These are phyloP conservation scores for Colletotrichum ledebouriae DNA, from an alignment of 2,329 filamentous ascomycete species.

Conservation along the genomic window DNA sequence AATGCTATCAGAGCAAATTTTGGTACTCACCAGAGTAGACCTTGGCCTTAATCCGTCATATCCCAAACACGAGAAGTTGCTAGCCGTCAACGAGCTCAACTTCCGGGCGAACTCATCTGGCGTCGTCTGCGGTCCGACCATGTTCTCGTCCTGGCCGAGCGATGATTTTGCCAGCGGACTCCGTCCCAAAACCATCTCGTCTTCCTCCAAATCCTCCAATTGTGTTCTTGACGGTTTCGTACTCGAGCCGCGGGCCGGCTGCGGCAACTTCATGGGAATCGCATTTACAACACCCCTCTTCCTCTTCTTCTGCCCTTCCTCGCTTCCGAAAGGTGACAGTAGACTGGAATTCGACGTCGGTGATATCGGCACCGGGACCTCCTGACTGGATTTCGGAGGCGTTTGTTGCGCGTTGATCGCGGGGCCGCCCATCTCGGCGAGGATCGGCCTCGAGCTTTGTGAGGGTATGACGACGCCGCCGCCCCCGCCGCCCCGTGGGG, in stretches of 20 bases:
- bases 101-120: constrained; percentile 37
- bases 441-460: constrained; percentile 54
- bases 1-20: neutral
- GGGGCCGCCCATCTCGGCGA: constrained; percentile 57
- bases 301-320: constrained; percentile 41
- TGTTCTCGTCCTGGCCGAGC: constrained; percentile 14
- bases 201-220: constrained; percentile 29
- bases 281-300: constrained; percentile 37
- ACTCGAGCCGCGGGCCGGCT: constrained; percentile 16
- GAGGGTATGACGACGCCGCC: constrained; percentile 50
- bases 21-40: constrained; percentile 34
- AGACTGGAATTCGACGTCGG: constrained; percentile 26
- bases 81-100: constrained; percentile 39
- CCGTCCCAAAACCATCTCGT: constrained; percentile 17
- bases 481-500: constrained; percentile 52
- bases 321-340: constrained; percentile 33
- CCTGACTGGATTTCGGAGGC: constrained; percentile 28
- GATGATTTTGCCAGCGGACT: constrained; percentile 28
- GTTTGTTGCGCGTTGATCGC: constrained; percentile 51
- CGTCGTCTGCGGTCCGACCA: constrained; percentile 23
- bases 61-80: constrained; percentile 32
- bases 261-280: constrained; percentile 40
- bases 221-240: constrained; percentile 29
- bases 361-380: constrained; percentile 22
- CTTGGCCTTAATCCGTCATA: constrained; percentile 29